These are phyloP conservation scores for Trametes versicolor DNA, from an alignment of 1,284 basidiomycete species.

Conservation along the genomic window DNA sequence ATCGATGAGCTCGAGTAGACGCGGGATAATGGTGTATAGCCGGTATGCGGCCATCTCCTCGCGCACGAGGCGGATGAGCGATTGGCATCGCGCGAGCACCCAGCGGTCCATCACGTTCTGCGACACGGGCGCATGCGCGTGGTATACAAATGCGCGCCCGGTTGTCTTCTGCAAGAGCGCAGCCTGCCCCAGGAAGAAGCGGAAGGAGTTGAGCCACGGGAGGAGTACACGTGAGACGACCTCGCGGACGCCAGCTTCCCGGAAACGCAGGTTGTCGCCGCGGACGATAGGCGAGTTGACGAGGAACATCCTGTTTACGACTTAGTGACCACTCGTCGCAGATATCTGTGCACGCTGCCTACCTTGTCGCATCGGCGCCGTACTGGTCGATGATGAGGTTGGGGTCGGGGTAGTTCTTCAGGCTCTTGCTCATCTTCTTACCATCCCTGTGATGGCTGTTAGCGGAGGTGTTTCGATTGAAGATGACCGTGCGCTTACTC, in stretches of 20 bases:
- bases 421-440: conserved; percentile 99
- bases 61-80: conserved; percentile 91
- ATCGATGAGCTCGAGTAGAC: conserved; percentile 91
- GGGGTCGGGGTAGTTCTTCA: conserved; percentile 99
- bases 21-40: conserved; percentile 98
- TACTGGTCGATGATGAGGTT: conserved; percentile 91
- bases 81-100: conserved; percentile 98
- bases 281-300: conserved; percentile 99
- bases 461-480: conserved; percentile 2
- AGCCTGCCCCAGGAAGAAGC: conserved; percentile 98
- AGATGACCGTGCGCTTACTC: conserved; percentile 61
- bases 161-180: conserved; percentile 88
- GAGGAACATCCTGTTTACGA: conserved; percentile 85
- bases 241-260: conserved; percentile 97
- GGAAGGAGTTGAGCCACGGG: conserved; percentile 99
- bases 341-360: conserved; percentile 20
- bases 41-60: conserved; percentile 98
- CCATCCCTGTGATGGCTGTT: conserved; percentile 73
- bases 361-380: conserved; percentile 97
- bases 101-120: conserved; percentile 98
- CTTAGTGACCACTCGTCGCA: background rate
- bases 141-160: conserved; percentile 86
- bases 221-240: conserved; percentile 95
- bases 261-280: conserved; percentile 97
- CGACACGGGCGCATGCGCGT: conserved; percentile 86